Percentiles rank a stretch among this genome's conserved stretches.
Evolutionary conservation across 495 filamentous ascomycete species (phyloP).

Genomic region (Tuber calosporum): DNA sequence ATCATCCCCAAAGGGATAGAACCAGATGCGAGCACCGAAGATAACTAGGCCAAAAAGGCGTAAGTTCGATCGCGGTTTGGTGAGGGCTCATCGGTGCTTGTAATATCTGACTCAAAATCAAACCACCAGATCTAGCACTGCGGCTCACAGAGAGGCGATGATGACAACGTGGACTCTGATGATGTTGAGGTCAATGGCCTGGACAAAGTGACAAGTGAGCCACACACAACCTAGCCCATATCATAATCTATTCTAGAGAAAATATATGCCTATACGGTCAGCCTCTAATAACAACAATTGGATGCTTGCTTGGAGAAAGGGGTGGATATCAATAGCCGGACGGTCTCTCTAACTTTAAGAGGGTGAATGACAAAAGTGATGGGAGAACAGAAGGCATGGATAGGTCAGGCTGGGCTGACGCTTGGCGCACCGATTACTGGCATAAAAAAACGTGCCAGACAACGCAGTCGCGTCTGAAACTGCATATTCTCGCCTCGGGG

Average conservation of each 20-base stretch:
- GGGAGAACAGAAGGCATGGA: not conserved
- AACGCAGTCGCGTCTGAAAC: not conserved
- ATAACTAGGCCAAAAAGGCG: not conserved
- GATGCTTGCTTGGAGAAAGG: not conserved
- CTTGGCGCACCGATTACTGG: not conserved
- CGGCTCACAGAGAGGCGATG: not conserved
- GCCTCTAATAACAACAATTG: not conserved
- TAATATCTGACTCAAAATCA: not conserved
- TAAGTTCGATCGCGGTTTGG: no score
- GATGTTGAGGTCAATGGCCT: not conserved
- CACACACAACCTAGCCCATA: not conserved
- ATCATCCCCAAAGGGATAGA: not conserved
- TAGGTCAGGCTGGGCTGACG: not conserved
- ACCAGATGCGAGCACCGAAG: not conserved
- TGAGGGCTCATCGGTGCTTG: not conserved
- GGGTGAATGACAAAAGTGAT: not conserved
- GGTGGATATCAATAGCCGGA: not conserved
- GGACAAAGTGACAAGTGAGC: not conserved
- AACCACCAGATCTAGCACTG: not conserved
- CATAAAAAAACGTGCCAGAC: slow-evolving; percentile 1
- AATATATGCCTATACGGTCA: not conserved
- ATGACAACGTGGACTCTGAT: not conserved
- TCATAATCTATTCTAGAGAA: not conserved
- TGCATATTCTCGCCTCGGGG: not conserved
- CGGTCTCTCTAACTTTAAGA: not conserved